Percentiles rank a stretch among this genome's conserved stretches.
These are phyloP conservation scores for Cercospora canescens DNA, from an alignment of 2,329 filamentous ascomycete species.

Conservation along the genomic window DNA sequence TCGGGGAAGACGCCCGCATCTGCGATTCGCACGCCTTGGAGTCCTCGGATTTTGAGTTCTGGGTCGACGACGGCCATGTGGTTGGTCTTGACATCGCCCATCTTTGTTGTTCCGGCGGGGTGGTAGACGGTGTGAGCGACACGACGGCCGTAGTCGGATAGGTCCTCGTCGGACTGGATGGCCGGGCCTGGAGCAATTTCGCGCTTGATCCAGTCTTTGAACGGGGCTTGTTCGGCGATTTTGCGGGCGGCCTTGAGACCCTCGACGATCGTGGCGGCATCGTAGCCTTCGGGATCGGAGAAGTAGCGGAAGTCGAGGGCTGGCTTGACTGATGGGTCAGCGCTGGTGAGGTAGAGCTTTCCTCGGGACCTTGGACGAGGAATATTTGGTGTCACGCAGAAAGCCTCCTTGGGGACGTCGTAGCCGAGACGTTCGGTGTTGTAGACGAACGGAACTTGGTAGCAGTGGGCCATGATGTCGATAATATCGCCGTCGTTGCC, in stretches of 20 bases:
- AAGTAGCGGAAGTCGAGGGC: slow-evolving; percentile 88
- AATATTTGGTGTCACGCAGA: slow-evolving; percentile 94
- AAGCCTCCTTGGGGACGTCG: slow-evolving; percentile 69
- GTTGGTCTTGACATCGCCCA: slow-evolving; percentile 73
- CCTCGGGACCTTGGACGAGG: slow-evolving; percentile 78
- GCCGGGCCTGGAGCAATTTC: slow-evolving; percentile 77
- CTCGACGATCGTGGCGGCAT: slow-evolving; percentile 76
- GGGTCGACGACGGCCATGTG: slow-evolving; percentile 77
- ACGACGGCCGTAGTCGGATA: slow-evolving; percentile 77
- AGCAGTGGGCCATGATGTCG: slow-evolving; percentile 96
- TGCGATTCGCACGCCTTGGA: slow-evolving; percentile 74
- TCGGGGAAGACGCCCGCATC: slow-evolving; percentile 87
- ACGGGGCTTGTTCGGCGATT: slow-evolving; percentile 72
- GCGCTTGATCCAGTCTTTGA: slow-evolving; percentile 79
- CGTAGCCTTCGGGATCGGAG: slow-evolving; percentile 81
- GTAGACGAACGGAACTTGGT: slow-evolving; percentile 88
- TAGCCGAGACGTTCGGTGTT: slow-evolving; percentile 81
- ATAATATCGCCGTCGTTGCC: slow-evolving; percentile 71
- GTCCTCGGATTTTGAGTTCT: slow-evolving; percentile 68
- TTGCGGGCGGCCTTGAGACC: slow-evolving; percentile 76
- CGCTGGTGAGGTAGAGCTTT: slow-evolving; percentile 72
- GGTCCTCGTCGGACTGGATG: slow-evolving; percentile 73
- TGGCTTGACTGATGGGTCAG: slow-evolving; percentile 75
- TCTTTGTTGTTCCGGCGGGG: slow-evolving; percentile 85
- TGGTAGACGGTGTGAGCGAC: slow-evolving; percentile 90